phyloP scores from a whole-genome alignment of 805 yeast species.

The Candida tallmaniae region DNA sequence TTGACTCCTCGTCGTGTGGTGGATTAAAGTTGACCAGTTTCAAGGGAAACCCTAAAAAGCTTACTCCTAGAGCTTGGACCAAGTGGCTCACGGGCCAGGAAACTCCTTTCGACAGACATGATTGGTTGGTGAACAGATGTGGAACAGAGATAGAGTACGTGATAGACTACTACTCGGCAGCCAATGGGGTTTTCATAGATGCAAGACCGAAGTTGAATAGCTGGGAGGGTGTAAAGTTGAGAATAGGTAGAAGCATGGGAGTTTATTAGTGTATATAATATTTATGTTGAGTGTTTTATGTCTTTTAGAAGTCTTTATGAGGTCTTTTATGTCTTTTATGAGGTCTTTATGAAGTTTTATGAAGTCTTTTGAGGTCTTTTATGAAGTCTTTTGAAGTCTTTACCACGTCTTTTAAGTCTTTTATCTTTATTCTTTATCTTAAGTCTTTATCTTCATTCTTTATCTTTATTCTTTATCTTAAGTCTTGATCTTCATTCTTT shows the following conservation, averaged over 20 bases:
- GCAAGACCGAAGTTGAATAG: slow-evolving; percentile 88
- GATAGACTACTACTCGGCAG: slow-evolving; percentile 76
- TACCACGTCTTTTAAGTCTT: too few relatives aligned
- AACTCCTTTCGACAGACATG: slow-evolving; percentile 93
- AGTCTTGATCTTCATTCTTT: too few relatives aligned
- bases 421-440: too few relatives aligned
- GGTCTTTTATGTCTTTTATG: too few relatives aligned
- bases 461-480: too few relatives aligned
- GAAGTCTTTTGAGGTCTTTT: too few relatives aligned
- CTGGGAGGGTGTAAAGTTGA: slow-evolving; percentile 72
- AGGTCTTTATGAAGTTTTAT: too few relatives aligned
- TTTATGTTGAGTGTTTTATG: too few relatives aligned
- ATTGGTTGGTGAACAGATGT: slow-evolving; percentile 85
- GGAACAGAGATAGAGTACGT: slow-evolving; percentile 84
- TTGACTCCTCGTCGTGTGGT: slow-evolving; percentile 60
- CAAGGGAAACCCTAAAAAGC: slow-evolving; percentile 79
- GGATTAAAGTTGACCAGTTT: slow-evolving; percentile 82
- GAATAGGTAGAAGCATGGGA: slow-evolving; percentile 52
- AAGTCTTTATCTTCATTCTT: too few relatives aligned
- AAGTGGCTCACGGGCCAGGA: slow-evolving; percentile 65
- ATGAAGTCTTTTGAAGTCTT: too few relatives aligned
- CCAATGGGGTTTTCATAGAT: slow-evolving; percentile 67
- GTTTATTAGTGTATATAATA: slow-evolving; percentile 2
- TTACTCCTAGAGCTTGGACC: slow-evolving; percentile 81
- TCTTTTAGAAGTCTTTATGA: too few relatives aligned